Percentiles rank a stretch among this genome's conserved stretches.
phyloP scores from a whole-genome alignment of 208 protist genomes.

The Acanthamoeba royreba region DNA sequence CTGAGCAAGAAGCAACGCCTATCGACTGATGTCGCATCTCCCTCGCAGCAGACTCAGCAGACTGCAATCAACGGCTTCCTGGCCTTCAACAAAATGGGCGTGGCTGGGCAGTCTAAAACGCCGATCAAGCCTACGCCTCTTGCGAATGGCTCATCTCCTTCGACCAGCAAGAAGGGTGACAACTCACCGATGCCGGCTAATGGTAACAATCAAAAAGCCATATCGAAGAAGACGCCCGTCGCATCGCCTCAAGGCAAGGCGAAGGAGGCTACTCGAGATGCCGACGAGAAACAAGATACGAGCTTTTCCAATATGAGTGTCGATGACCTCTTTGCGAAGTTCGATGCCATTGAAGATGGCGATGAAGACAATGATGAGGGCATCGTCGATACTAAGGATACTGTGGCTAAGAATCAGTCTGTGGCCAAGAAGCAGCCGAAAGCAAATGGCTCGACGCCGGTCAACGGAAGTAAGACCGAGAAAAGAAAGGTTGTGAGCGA shows the following conservation, averaged over 20 bases:
- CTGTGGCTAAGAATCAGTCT: not conserved
- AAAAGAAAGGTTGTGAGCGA: too few relatives aligned
- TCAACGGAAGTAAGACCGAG: too few relatives aligned
- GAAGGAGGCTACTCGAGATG: not conserved
- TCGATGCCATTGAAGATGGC: not conserved
- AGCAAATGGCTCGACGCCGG: too few relatives aligned
- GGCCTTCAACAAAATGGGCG: conserved; percentile 1
- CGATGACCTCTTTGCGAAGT: not conserved
- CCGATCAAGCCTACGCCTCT: not conserved
- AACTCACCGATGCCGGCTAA: too few relatives aligned
- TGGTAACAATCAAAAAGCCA: not conserved
- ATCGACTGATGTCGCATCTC: not conserved
- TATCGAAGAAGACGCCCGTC: not conserved
- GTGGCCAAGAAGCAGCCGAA: not conserved
- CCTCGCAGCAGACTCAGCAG: not conserved
- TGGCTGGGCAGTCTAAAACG: not conserved
- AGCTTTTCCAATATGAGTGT: not conserved
- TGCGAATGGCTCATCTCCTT: too few relatives aligned
- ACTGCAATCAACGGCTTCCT: not conserved
- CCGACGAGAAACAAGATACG: not conserved
- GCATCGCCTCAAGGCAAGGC: not conserved
- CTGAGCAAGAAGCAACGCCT: not conserved
- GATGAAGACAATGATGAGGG: not conserved
- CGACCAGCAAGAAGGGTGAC: too few relatives aligned
- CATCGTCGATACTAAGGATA: not conserved